A percentile compares a stretch with the other conserved stretches of the same genome.
Conservation (phyloP, 768 basidiomycete species). For the Ramaria sp. region DNA sequence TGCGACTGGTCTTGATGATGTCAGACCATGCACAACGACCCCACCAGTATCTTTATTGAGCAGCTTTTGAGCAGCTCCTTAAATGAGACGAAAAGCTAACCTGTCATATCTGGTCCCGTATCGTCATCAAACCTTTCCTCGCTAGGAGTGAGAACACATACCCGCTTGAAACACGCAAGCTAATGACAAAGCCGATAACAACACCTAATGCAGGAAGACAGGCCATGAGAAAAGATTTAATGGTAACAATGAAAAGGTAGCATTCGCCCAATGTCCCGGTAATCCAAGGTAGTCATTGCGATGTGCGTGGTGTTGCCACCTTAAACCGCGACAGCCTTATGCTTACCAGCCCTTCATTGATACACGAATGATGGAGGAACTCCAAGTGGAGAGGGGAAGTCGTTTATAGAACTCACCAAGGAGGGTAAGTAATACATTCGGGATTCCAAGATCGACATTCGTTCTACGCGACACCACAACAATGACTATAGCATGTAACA, state of each 20-base stretch:
- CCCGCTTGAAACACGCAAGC: slow-evolving; percentile 53
- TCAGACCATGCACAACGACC: slow-evolving; percentile 47
- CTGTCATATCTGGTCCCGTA: background rate
- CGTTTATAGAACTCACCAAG: slow-evolving; percentile 30
- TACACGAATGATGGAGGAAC: no score
- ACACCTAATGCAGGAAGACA: slow-evolving; percentile 32
- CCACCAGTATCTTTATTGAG: slow-evolving; percentile 39
- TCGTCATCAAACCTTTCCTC: background rate
- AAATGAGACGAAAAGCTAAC: slow-evolving; percentile 20
- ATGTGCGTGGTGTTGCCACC: no score
- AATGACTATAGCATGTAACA: slow-evolving; percentile 23
- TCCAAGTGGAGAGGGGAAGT: background rate
- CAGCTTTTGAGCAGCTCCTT: background rate
- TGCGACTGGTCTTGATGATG: slow-evolving; percentile 38
- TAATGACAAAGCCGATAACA: slow-evolving; percentile 46
- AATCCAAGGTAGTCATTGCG: no score
- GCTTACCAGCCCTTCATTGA: no score
- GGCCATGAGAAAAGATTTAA: background rate
- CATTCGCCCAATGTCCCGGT: no score
- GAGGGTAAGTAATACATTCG: slow-evolving; percentile 49
- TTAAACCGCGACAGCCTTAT: no score
- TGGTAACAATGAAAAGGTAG: background rate
- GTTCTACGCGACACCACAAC: slow-evolving; percentile 33
- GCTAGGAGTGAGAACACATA: slow-evolving; percentile 17
- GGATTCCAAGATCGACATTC: slow-evolving; percentile 33